phyloP scores from a whole-genome alignment of 441 rosid genomes.

The Aquilaria agallochum region DNA sequence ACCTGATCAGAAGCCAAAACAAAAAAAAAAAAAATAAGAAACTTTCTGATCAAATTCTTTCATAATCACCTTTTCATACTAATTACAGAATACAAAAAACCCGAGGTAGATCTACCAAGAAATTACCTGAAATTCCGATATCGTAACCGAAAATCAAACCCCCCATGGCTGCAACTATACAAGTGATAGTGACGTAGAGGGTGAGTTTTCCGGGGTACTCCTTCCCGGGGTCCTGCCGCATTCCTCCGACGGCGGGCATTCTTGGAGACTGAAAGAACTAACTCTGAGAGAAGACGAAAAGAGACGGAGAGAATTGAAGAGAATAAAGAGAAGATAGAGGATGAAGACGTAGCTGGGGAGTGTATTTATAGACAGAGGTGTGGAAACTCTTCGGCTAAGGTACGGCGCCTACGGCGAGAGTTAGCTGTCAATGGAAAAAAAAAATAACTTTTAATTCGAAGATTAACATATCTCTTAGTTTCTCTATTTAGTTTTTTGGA shows the following conservation, averaged over 20 bases:
- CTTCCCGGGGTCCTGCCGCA: slow-evolving; percentile 35
- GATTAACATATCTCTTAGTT: background rate
- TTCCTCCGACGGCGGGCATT: slow-evolving; percentile 77
- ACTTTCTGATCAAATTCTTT: background rate
- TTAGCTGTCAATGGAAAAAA: slow-evolving; percentile 20
- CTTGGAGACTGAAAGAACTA: slow-evolving; percentile 9
- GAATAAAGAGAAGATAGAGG: background rate
- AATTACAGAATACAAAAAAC: background rate
- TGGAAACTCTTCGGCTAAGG: background rate
- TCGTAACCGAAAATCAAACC: slow-evolving; percentile 96
- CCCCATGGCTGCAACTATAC: slow-evolving; percentile 93
- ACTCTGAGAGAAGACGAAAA: background rate
- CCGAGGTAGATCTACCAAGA: background rate
- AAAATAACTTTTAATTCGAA: background rate
- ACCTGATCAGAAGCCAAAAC: slow-evolving; percentile 33
- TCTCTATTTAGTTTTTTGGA: background rate
- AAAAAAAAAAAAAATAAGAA: background rate
- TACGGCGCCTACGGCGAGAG: background rate
- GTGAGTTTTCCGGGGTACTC: slow-evolving; percentile 89
- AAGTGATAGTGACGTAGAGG: slow-evolving; percentile 61
- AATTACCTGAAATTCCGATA: slow-evolving; percentile 83
- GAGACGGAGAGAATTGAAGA: background rate
- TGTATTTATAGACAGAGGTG: slow-evolving; percentile 25
- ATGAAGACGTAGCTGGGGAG: slow-evolving; percentile 3
- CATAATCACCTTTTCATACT: background rate